A percentile compares a stretch with the other conserved stretches of the same genome.
These are phyloP conservation scores for Stylosanthes scabra DNA, from an alignment of 331 rosid species.

Conservation along the genomic window DNA sequence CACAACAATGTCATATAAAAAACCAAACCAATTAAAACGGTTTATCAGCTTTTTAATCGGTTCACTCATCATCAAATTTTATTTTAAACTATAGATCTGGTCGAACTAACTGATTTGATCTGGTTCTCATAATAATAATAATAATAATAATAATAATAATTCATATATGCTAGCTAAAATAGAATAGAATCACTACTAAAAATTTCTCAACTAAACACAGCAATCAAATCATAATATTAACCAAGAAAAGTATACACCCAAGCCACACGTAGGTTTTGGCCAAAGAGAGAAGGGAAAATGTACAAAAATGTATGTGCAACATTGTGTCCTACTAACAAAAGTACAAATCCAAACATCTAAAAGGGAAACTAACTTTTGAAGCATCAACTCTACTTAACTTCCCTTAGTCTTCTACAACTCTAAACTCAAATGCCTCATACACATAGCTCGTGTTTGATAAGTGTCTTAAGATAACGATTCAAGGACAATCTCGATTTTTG, in stretches of 20 bases:
- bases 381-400: background rate
- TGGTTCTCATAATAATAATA: no score
- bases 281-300: background rate
- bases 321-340: constrained; percentile 2
- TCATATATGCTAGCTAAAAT: background rate
- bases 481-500: no score
- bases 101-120: no score
- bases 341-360: constrained; percentile 21
- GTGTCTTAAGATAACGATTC: no score
- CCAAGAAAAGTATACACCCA: background rate
- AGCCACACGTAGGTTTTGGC: background rate
- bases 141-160: no score
- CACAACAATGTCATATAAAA: no score
- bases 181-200: background rate
- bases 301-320: background rate
- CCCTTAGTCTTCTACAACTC: background rate
- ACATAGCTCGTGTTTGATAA: no score
- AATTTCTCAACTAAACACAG: constrained; percentile 1
- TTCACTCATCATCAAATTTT: no score
- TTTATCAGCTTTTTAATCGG: no score
- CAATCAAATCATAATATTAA: constrained; percentile 24
- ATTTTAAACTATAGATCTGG: no score
- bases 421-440: background rate
- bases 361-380: constrained; percentile 5
- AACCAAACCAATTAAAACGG: no score